Base-by-base conservation (phyloP, 306 rosid genomes). In the Psophocarpus tetragonolobus region DNA sequence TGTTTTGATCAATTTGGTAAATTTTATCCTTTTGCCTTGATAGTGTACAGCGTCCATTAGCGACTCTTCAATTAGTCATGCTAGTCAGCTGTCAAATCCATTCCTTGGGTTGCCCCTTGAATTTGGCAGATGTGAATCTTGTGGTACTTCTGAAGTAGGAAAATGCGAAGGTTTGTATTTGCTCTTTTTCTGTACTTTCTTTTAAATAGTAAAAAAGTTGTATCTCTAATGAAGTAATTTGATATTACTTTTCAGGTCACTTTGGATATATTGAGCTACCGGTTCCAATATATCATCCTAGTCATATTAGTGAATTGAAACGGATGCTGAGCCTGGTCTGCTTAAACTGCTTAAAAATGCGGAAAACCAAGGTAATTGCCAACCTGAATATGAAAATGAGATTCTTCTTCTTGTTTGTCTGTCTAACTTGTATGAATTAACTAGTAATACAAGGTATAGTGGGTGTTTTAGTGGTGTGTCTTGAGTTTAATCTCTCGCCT, bases 31-130 rank as follows among this genome's bases (percentile, higher is more conserved):
- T 72, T 38, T 44, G 33, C 76, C 80, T 82, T 76, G 77, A 68
- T 81, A 95, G 98, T 85, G 91, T 88, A 87, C 85, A 17, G 93
- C 98, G 68, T 92, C 98, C 3, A 80, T 92, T 17, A 94, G 89
- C 48, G 95, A 86, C 27, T 88, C 93, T 27, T 50, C 94, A 8
- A 90, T 94, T 51, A 87, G 91, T 75, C 98, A 94, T 68, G 90
- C 92, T 13, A 94, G 92, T 73, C 98, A 94, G 82, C 93, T 92
- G 6, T 81, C 91, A 26, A 94, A 94, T 80, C 97, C 99, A 4
- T 95, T 91, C 78, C 97, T 95, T 76, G 99, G 99, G 35, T 82
- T 95, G 8, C 98, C 98, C 1, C 93, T 94, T 2, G 98, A 94
- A 80, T 88, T 78, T 74, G 98, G 98, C 1, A 86, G 87, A 67